These are phyloP conservation scores for Quercus aquifolioides DNA, from an alignment of 306 rosid genomes.

Conservation along the genomic window DNA sequence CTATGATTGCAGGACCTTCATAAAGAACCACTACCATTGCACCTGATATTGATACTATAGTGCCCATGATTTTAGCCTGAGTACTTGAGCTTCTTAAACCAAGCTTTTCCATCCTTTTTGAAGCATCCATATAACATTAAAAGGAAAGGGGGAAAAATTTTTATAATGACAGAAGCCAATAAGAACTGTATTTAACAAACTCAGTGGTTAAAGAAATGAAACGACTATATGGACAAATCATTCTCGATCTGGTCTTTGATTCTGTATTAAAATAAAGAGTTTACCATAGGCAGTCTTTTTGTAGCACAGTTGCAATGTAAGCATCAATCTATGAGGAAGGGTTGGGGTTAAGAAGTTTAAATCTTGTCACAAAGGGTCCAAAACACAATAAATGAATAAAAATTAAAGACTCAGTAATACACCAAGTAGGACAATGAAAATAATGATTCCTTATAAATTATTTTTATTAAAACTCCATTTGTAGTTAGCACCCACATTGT, in stretches of 20 bases:
- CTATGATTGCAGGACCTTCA: constrained; percentile 38
- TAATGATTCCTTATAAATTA: no score
- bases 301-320: no score
- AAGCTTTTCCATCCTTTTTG: constrained; percentile 52
- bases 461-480: no score
- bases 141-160: neutral
- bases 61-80: constrained; percentile 49
- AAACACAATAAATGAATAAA: no score
- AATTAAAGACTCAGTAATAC: no score
- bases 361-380: no score
- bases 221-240: neutral
- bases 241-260: neutral
- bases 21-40: constrained; percentile 50
- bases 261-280: neutral
- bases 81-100: constrained; percentile 39
- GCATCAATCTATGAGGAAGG: no score
- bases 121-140: neutral
- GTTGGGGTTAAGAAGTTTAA: no score
- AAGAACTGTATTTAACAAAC: neutral
- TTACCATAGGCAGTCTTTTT: no score
- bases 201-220: neutral
- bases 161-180: neutral
- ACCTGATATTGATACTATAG: constrained; percentile 44
- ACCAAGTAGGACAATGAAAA: no score
- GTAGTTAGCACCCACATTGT: no score